These are phyloP conservation scores for Remersonia thermophila DNA, from an alignment of 2,329 filamentous ascomycete species.

Conservation along the genomic window DNA sequence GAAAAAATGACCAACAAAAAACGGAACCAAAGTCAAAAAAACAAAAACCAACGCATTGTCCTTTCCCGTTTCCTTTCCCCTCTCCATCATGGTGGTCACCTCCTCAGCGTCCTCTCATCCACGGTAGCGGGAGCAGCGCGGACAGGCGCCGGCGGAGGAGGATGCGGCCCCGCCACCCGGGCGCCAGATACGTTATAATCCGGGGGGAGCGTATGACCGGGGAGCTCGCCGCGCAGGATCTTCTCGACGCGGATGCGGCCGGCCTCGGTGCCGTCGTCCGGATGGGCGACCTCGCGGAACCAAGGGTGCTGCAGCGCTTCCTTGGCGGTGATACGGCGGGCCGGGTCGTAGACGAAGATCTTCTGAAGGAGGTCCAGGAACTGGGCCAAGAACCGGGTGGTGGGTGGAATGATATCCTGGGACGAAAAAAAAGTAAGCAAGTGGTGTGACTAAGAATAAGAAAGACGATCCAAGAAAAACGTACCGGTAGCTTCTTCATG, in stretches of 20 bases:
- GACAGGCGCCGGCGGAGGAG: no score
- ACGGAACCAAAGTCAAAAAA: conserved; percentile 4
- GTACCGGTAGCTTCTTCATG: conserved; percentile 56
- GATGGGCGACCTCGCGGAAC: conserved; percentile 51
- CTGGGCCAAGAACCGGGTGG: conserved; percentile 45
- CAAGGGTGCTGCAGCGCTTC: conserved; percentile 54
- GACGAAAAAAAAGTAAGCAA: conserved; percentile 12
- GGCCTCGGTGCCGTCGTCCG: conserved; percentile 57
- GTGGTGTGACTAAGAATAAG: conserved; percentile 3
- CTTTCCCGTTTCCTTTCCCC: no score
- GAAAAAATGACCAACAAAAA: no score
- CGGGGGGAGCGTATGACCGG: no score
- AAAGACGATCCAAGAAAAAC: conserved; percentile 18
- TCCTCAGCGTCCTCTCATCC: conserved; percentile 8
- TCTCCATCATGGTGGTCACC: conserved; percentile 1
- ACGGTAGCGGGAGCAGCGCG: not conserved
- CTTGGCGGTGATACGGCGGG: conserved; percentile 53
- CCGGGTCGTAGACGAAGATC: conserved; percentile 58
- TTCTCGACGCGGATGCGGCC: conserved; percentile 47
- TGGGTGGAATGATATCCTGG: conserved; percentile 53
- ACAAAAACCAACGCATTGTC: conserved; percentile 1
- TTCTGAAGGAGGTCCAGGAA: conserved; percentile 53
- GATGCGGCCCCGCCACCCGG: no score
- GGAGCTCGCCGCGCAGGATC: no score
- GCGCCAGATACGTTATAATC: not conserved